Conservation (phyloP, 1,284 basidiomycete genomes). For the Marasmius oreades region DNA sequence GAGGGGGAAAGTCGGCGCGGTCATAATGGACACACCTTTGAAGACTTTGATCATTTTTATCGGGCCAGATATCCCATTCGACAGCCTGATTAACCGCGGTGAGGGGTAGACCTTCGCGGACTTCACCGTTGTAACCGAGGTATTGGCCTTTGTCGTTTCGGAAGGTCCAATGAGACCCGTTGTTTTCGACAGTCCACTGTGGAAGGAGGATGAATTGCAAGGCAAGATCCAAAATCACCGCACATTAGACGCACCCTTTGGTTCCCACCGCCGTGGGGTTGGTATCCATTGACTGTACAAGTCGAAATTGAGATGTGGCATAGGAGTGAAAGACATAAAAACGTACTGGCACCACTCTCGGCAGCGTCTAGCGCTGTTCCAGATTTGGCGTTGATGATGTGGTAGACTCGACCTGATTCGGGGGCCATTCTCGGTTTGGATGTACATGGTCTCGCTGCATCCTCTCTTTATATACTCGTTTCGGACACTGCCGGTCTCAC, state of each 20-base stretch:
- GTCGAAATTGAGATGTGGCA: not conserved
- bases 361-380: slow-evolving; percentile 22
- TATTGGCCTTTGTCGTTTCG: slow-evolving; percentile 18
- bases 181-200: slow-evolving; percentile 19
- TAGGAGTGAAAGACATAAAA: not conserved
- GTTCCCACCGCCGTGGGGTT: slow-evolving; percentile 19
- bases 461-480: too few species aligned
- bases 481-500: too few species aligned
- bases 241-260: slow-evolving; percentile 17
- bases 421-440: slow-evolving; percentile 4
- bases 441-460: too few species aligned
- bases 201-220: not conserved
- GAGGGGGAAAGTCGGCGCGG: not conserved
- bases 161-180: slow-evolving; percentile 19
- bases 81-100: slow-evolving; percentile 13
- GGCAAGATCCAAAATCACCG: not conserved
- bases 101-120: slow-evolving; percentile 13
- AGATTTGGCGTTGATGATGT: slow-evolving; percentile 21
- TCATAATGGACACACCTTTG: slow-evolving; percentile 16
- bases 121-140: slow-evolving; percentile 15
- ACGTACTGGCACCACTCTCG: slow-evolving; percentile 19
- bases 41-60: slow-evolving; percentile 8
- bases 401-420: slow-evolving; percentile 17
- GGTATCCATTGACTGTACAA: slow-evolving; percentile 19
- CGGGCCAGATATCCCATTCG: slow-evolving; percentile 21